Percentiles rank a stretch among this genome's conserved stretches.
Evolutionary conservation across 2,329 filamentous ascomycete species (phyloP).

Genomic region (Phyllosticta citriasiana): DNA sequence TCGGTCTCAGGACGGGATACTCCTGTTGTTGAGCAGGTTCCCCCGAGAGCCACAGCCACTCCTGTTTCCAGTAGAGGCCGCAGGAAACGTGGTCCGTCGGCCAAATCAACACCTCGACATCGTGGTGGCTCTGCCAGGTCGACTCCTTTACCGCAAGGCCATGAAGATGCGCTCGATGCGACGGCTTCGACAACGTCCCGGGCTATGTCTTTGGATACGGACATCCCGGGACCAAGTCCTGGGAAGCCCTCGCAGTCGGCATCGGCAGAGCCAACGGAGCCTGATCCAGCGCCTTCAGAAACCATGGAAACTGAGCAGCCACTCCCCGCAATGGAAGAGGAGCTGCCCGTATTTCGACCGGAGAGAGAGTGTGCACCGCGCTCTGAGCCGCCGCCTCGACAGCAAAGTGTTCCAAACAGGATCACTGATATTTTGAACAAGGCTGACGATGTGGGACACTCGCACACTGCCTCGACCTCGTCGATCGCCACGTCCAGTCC

Average conservation of each 20-base stretch:
- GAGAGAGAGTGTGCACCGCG: background rate
- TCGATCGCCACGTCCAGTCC: slow-evolving; percentile 5
- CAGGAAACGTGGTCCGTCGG: background rate
- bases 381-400: slow-evolving; percentile 11
- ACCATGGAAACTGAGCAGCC: background rate
- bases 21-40: background rate
- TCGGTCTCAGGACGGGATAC: background rate
- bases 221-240: slow-evolving; percentile 2
- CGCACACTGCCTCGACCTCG: background rate
- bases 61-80: slow-evolving; percentile 4
- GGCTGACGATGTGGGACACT: slow-evolving; percentile 20
- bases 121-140: background rate
- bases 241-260: slow-evolving; percentile 14
- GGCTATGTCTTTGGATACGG: slow-evolving; percentile 7
- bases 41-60: background rate
- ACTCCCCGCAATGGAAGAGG: background rate
- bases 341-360: background rate
- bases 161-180: background rate
- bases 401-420: slow-evolving; percentile 19
- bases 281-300: background rate
- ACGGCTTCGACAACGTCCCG: slow-evolving; percentile 3
- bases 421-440: slow-evolving; percentile 30
- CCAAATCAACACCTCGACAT: slow-evolving; percentile 4
- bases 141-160: background rate
- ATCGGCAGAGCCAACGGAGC: background rate